Base-by-base conservation (phyloP, 2,329 filamentous ascomycete species). In the Alternaria hordeiaustralica region DNA sequence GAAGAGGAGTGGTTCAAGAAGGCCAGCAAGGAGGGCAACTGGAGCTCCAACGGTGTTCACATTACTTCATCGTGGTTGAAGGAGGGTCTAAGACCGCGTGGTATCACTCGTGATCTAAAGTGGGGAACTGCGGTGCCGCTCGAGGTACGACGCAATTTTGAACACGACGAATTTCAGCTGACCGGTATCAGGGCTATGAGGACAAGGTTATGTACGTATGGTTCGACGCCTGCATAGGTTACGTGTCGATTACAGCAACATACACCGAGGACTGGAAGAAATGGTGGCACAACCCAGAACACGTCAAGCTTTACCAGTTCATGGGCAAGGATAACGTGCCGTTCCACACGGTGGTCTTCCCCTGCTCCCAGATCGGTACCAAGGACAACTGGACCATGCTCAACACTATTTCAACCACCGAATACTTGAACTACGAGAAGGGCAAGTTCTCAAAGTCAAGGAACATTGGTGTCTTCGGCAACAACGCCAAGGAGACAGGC, bases 201-300 rank as follows among this genome's bases (percentile, higher is more conserved):
- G 85, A 90, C 67, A 92, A 92, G 84, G 95, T 97, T 65, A 89
- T 97, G 69, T 97, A 97, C 76, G 94, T 97, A 64, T 92, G 91
- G 93, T 93, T 97, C 77, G 93, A 97, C 78, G 93, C 93, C 58
- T 96, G 92, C 80, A 96, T 97, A 75, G 94, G 94, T 20, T 97
- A 97, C 78, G 90, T 94, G n/a, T 97, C 93, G 2, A 97, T 97
- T 71, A 97, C 94, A 2, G 93, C 92, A 68, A 94, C 89, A 72
- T 97, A 97, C 80, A 97, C 94, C 6, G 87, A 89, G 47, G 86
- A 96, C 66, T 97, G 94, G 94, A 90, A 97, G 83, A 87, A 92
- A 76, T 97, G 94, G 94, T 97, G 94, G 94, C 90, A 91, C 76
- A 91, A 96, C 79, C 93, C 93, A 0, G 90, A 97, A 47, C 86